Conservation (phyloP, 306 rosid species). For the Lathyrus oleraceus region DNA sequence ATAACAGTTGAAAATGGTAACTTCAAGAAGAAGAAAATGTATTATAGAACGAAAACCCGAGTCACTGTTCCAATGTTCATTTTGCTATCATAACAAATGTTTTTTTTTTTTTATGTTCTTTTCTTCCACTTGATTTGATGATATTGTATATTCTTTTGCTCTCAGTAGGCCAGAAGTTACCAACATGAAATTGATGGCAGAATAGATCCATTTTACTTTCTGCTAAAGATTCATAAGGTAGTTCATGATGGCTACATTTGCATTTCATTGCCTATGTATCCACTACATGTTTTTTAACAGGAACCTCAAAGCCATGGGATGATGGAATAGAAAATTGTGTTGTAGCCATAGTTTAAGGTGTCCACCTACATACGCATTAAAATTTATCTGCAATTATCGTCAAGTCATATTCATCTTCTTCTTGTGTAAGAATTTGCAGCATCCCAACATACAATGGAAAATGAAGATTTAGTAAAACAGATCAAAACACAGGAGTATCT, state of each 20-base stretch:
- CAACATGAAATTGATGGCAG: constrained; percentile 17
- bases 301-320: constrained; percentile 17
- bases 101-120: background rate
- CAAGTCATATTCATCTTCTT: too few species aligned
- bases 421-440: too few species aligned
- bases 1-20: constrained; percentile 64
- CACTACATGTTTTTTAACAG: constrained; percentile 13
- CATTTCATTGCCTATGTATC: background rate
- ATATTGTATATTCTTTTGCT: constrained; percentile 28
- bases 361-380: background rate
- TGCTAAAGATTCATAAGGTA: constrained; percentile 1
- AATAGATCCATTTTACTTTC: constrained; percentile 13
- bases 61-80: constrained; percentile 69
- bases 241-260: constrained; percentile 27
- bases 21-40: constrained; percentile 63
- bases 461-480: too few species aligned
- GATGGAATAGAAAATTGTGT: constrained; percentile 3
- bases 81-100: constrained; percentile 31
- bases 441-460: too few species aligned
- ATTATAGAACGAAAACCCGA: constrained; percentile 63
- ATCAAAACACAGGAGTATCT: too few species aligned
- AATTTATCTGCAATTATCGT: background rate
- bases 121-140: constrained; percentile 5
- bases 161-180: constrained; percentile 6
- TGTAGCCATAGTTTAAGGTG: background rate